Percentiles rank a stretch among this genome's conserved stretches.
Conservation (phyloP, 768 basidiomycete species). For the Pisolithus orientalis region DNA sequence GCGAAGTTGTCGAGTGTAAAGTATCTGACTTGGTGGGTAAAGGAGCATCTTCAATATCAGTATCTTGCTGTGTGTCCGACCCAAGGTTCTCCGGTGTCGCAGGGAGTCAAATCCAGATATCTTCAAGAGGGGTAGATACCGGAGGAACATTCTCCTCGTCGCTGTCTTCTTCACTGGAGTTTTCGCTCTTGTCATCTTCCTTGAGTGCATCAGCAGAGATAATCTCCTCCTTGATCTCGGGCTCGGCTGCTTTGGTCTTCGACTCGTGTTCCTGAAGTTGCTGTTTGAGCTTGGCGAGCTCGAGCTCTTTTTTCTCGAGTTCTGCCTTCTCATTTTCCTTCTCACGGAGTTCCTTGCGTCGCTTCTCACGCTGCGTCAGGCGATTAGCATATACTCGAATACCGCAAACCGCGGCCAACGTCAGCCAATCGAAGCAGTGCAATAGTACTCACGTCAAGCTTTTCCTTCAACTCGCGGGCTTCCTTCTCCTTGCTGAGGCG, state of each 20-base stretch:
- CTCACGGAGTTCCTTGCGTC: conserved; percentile 35
- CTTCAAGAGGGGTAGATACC: conserved; percentile 23
- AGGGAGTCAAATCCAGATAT: conserved; percentile 30
- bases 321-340: conserved; percentile 58
- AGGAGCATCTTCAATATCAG: conserved; percentile 26
- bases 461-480: conserved; percentile 60
- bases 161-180: conserved; percentile 33
- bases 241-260: conserved; percentile 37
- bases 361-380: conserved; percentile 34
- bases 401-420: conserved; percentile 10
- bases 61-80: conserved; percentile 11
- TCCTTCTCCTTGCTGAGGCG: conserved; percentile 70
- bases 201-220: conserved; percentile 9
- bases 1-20: conserved; percentile 14
- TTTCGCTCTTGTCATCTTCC: conserved; percentile 28
- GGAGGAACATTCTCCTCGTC: conserved; percentile 37
- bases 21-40: conserved; percentile 12
- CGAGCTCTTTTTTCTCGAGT: conserved; percentile 59
- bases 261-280: conserved; percentile 50
- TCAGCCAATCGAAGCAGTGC: conserved; percentile 9
- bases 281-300: conserved; percentile 47
- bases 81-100: conserved; percentile 12
- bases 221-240: conserved; percentile 36
- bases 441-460: conserved; percentile 49
- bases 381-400: conserved; percentile 2